These are phyloP conservation scores for Populus ilicifolia DNA, from an alignment of 345 rosid species.

Conservation along the genomic window DNA sequence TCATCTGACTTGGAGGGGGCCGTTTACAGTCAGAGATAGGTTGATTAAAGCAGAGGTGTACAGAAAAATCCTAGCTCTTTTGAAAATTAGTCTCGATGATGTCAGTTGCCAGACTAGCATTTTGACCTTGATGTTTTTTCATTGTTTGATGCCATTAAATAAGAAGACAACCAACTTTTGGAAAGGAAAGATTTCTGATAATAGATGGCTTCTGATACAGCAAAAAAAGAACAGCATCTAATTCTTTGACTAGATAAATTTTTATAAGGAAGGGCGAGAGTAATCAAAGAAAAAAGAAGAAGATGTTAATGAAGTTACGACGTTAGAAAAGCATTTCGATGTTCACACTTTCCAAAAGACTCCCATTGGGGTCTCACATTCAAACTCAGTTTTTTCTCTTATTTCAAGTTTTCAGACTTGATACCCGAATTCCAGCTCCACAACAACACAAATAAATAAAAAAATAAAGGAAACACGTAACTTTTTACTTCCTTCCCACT, in stretches of 20 bases:
- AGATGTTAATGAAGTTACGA: too few species aligned
- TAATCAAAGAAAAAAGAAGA: too few species aligned
- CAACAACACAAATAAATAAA: background rate
- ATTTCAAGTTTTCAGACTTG: constrained; percentile 31
- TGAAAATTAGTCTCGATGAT: constrained; percentile 18
- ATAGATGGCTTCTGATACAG: background rate
- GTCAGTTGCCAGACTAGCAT: constrained; percentile 22
- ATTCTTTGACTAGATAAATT: too few species aligned
- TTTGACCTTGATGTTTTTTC: background rate
- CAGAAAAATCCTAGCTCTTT: constrained; percentile 9
- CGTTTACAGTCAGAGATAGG: constrained; percentile 73
- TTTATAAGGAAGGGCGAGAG: too few species aligned
- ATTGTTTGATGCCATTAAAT: background rate
- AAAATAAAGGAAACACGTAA: background rate
- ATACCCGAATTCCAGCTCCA: background rate
- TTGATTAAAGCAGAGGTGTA: background rate
- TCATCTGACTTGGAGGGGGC: constrained; percentile 90
- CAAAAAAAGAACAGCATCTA: background rate
- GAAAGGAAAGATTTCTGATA: too few species aligned
- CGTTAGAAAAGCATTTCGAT: constrained; percentile 8
- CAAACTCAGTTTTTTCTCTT: constrained; percentile 23
- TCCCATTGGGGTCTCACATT: background rate
- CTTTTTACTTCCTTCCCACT: constrained; percentile 13
- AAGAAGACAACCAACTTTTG: background rate
- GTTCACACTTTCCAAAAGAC: constrained; percentile 8